Base-by-base conservation (phyloP, 768 basidiomycete species). In the Trametes meyenii region DNA sequence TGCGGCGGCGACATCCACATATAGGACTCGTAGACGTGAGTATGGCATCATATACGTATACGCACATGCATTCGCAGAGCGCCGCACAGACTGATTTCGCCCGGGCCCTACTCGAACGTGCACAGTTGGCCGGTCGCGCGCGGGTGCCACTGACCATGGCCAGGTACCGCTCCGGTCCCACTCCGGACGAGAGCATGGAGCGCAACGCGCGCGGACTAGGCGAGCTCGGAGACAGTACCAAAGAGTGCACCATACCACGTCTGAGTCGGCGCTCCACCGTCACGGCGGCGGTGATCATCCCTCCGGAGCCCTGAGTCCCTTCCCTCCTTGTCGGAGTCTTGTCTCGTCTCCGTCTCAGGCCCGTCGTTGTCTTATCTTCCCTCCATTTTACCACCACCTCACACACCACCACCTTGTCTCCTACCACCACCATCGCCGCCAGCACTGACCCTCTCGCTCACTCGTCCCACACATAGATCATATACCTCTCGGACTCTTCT, bases 81-180 rank as follows among this genome's bases (percentile, higher is more conserved):
- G 10, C 17, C n/a, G n/a, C 17, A 44, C n/a, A 23, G 21, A 36
- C 12, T 46, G 23, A 55, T 46, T 33, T 0, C 33, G 29, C 43
- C n/a, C 40, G 50, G 50, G 35, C 50, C 35, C 36, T 39, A 19
- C 13, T 21, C 23, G 23, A 26, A 39, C 5, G 43, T 44, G 17
- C 50, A 51, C 13, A 23, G 53, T 29, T n/a, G 44, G 7, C 26
- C 21, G 56, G 29, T 33, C 29, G 29, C 29, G 29, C 29, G 29
- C 29, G 29, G 29, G 29, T 33, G 29, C 29, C 29, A 33, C 29
- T 33, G 29, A 33, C 4, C 4, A 33, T 33, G 8, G 46, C n/a
- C 49, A 58, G 49, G 57, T 58, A 58, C 57, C 57, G 48, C 49
- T 44, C 49, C 57, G 57, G 57, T 50, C 29, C 57, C 57, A 44